phyloP scores from a whole-genome alignment of 2,329 filamentous ascomycete genomes.

The Calonectria henricotiae region DNA sequence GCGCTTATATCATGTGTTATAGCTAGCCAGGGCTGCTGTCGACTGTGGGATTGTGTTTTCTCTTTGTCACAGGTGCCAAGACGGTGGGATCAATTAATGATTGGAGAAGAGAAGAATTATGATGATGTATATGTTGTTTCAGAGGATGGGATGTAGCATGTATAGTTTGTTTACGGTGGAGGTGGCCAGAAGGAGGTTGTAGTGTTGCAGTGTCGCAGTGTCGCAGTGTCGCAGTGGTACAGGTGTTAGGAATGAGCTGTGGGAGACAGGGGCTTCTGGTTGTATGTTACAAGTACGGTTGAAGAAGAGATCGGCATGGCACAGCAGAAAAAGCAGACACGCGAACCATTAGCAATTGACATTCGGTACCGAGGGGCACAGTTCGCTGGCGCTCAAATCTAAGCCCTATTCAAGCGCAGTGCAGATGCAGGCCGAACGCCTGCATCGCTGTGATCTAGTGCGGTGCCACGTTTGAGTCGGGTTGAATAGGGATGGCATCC shows the following conservation, averaged over 20 bases:
- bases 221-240: neutral
- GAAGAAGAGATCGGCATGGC: neutral
- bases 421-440: neutral
- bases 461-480: neutral
- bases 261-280: neutral
- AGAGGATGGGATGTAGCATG: slow-evolving; percentile 1
- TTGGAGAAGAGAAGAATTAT: slow-evolving; percentile 20
- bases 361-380: neutral
- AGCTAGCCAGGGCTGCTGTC: slow-evolving; percentile 1
- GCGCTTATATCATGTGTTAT: slow-evolving; percentile 6
- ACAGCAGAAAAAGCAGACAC: neutral
- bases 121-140: slow-evolving; percentile 27
- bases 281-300: slow-evolving; percentile 4
- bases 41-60: slow-evolving; percentile 13
- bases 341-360: neutral
- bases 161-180: neutral
- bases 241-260: neutral
- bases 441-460: neutral
- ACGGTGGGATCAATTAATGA: neutral
- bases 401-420: neutral
- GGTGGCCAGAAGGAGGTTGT: neutral
- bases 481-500: neutral
- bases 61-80: neutral
- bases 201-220: no score
- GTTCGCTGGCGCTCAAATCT: slow-evolving; percentile 11